Evolutionary conservation across 441 rosid species (phyloP), one percentile per base, ranked within the genome.

Genomic region (Adansonia madagascariensis): DNA sequence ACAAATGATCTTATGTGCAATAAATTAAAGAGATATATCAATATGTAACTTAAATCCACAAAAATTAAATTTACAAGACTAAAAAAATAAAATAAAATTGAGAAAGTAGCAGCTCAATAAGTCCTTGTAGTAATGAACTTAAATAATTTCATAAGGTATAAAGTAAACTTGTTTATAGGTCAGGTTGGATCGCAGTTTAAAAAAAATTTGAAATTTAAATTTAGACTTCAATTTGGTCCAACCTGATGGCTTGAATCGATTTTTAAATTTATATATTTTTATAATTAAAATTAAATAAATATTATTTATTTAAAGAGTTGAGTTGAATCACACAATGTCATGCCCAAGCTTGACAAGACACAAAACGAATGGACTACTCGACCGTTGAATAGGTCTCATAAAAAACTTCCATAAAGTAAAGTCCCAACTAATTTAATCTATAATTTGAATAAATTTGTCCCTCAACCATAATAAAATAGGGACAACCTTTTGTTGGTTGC

Each of bases 401-500:
- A 24, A 24, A 12, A 11, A 63, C 20, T 67, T 44, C 60, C 14
- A 20, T 39, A 15, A 53, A 67, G 52, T 67, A 35, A 78, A 79
- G 70, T 24, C 27, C 46, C 61, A 75, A 73, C 76, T 75, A 75
- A 52, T 55, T n/a, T n/a, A 57, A 17, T 52, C 41, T 61, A 43
- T 63, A 8, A 31, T 18, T 76, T 47, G 9, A 18, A 41, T 64
- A 5, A 55, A 78, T 75, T 63, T 73, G 57, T 6, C 6, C 47
- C 24, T 53, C 82, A 66, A 73, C 17, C 59, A 47, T 46, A 79
- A 74, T 76, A 63, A 61, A 62, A 44, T 4, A 20, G 8, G 22
- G 14, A 43, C 46, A 70, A 24, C 27, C 24, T 22, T 52, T 69
- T n/a, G 57, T 52, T 50, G 83, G 74, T 80, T 71, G 75, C 60